Evolutionary conservation across 2,329 filamentous ascomycete genomes (phyloP).

Genomic region (Diaporthe sp.): DNA sequence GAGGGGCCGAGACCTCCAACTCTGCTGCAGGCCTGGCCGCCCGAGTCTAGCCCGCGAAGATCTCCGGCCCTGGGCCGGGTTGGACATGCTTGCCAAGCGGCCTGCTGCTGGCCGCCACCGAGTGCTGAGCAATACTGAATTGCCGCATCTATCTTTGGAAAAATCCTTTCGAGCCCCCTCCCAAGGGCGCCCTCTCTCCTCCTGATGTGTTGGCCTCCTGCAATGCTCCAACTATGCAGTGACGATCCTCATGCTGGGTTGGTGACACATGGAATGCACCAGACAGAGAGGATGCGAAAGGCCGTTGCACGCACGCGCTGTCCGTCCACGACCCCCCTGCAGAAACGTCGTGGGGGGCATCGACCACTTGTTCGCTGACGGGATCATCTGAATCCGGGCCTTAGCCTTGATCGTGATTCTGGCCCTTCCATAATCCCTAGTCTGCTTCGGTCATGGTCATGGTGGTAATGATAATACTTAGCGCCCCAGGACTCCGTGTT

Average conservation of each 20-base stretch:
- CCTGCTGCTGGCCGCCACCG: constrained; percentile 8
- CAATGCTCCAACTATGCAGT: constrained; percentile 18
- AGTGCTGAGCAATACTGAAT: constrained; percentile 21
- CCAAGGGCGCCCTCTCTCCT: neutral
- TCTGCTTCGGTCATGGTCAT: constrained; percentile 35
- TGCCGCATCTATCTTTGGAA: constrained; percentile 33
- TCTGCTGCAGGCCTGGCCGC: constrained; percentile 25
- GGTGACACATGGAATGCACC: neutral
- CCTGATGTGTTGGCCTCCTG: neutral
- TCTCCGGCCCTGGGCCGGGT: constrained; percentile 13
- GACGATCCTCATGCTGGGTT: constrained; percentile 28
- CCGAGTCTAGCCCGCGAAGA: constrained; percentile 25
- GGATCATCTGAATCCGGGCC: neutral
- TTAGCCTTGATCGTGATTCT: constrained; percentile 31
- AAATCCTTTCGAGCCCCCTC: constrained; percentile 4
- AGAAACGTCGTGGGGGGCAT: neutral
- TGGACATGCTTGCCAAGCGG: constrained; percentile 11
- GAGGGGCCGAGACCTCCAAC: constrained; percentile 27
- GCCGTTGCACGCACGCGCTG: neutral
- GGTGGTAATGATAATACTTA: neutral
- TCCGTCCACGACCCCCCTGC: constrained; percentile 18
- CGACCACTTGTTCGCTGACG: constrained; percentile 5
- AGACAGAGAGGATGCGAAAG: constrained; percentile 18
- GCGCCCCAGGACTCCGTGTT: neutral
- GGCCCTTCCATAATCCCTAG: constrained; percentile 28